Percentiles rank a stretch among this genome's conserved stretches.
Evolutionary conservation across 2,329 filamentous ascomycete genomes (phyloP).

Genomic region (Venturia pyrina): DNA sequence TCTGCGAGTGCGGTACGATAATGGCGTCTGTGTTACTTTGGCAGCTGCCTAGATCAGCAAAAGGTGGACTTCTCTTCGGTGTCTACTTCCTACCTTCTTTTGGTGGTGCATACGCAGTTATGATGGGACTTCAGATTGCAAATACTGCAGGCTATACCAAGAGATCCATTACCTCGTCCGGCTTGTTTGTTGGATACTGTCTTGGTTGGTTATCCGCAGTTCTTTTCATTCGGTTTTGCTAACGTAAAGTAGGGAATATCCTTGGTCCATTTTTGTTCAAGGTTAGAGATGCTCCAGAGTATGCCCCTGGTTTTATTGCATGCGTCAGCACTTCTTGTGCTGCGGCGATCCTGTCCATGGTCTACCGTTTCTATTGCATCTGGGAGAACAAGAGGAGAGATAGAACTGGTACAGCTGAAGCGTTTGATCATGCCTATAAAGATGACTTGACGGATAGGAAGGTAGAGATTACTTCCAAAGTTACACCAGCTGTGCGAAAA

Average conservation of each 20-base stretch:
- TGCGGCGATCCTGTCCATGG: slow-evolving; percentile 28
- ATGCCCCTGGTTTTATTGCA: slow-evolving; percentile 30
- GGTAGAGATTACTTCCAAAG: neutral
- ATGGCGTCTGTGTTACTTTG: slow-evolving; percentile 35
- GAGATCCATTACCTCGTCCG: slow-evolving; percentile 37
- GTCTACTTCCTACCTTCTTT: slow-evolving; percentile 39
- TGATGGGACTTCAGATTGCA: slow-evolving; percentile 40
- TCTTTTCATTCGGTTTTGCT: slow-evolving; percentile 10
- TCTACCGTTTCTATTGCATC: slow-evolving; percentile 36
- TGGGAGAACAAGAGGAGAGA: slow-evolving; percentile 36
- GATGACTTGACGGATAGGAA: slow-evolving; percentile 41
- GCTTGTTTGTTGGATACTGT: slow-evolving; percentile 43
- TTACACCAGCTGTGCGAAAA: neutral
- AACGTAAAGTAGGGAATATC: slow-evolving; percentile 27
- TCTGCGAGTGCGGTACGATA: slow-evolving; percentile 33
- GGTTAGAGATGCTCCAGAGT: slow-evolving; percentile 31
- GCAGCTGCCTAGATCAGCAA: slow-evolving; percentile 30
- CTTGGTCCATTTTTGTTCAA: slow-evolving; percentile 36
- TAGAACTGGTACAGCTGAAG: slow-evolving; percentile 33
- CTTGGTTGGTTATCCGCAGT: slow-evolving; percentile 24
- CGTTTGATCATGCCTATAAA: slow-evolving; percentile 43
- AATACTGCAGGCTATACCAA: slow-evolving; percentile 46
- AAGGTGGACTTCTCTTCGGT: slow-evolving; percentile 39
- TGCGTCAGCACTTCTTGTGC: slow-evolving; percentile 27
- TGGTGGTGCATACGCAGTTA: slow-evolving; percentile 39